These are phyloP conservation scores for Cucurbita argyrosperma DNA, from an alignment of 306 rosid genomes.

Conservation along the genomic window DNA sequence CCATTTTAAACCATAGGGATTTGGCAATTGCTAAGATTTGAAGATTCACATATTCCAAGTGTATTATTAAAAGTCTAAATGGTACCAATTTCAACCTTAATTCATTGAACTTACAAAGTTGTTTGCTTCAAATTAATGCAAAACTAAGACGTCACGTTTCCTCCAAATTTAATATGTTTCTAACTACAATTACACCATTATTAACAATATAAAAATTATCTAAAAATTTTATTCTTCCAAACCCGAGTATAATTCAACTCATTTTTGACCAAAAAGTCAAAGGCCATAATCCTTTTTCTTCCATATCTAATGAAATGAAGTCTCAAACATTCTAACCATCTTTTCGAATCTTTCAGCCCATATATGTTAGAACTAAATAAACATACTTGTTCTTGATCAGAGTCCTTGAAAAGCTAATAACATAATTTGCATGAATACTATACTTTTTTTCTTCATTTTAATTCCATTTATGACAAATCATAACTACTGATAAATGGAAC, in stretches of 20 bases:
- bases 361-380: background rate
- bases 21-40: background rate
- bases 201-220: too few species aligned
- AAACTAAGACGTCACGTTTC: background rate
- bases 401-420: background rate
- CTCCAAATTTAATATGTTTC: background rate
- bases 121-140: background rate
- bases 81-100: background rate
- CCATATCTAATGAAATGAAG: too few species aligned
- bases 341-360: too few species aligned
- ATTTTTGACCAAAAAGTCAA: too few species aligned
- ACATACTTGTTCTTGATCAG: background rate
- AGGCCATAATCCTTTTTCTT: too few species aligned
- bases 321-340: too few species aligned
- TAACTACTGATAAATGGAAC: slow-evolving; percentile 9
- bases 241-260: too few species aligned
- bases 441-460: slow-evolving; percentile 4
- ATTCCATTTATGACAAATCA: slow-evolving; percentile 9
- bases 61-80: background rate
- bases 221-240: too few species aligned
- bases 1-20: too few species aligned
- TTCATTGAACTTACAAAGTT: background rate
- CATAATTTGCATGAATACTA: background rate
- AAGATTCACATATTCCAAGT: too few species aligned
- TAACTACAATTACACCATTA: too few species aligned